Evolutionary conservation across 2,329 filamentous ascomycete genomes (phyloP).

Genomic region (Alternaria sp.): DNA sequence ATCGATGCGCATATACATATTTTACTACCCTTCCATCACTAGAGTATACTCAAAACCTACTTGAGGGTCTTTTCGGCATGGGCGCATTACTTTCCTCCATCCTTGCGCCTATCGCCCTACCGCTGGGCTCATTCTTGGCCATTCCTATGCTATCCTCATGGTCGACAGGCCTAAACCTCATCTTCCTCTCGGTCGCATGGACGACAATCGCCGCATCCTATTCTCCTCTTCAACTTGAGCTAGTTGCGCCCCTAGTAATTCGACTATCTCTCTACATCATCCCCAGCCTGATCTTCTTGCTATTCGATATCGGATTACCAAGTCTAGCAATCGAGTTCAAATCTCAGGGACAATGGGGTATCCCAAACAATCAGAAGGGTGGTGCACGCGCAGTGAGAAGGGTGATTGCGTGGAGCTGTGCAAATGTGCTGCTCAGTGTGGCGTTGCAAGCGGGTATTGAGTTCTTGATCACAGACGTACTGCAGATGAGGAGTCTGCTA

Average conservation of each 20-base stretch:
- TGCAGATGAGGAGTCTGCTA: slow-evolving; percentile 63
- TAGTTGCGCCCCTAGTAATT: slow-evolving; percentile 72
- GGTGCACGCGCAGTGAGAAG: slow-evolving; percentile 53
- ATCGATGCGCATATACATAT: neutral
- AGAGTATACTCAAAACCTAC: neutral
- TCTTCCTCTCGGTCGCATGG: slow-evolving; percentile 94
- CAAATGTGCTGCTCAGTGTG: slow-evolving; percentile 63
- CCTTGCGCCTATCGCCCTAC: slow-evolving; percentile 45
- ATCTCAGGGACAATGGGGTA: slow-evolving; percentile 62
- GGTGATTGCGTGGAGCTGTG: slow-evolving; percentile 60
- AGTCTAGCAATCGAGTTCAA: slow-evolving; percentile 74
- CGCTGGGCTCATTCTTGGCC: slow-evolving; percentile 67
- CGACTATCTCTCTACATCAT: slow-evolving; percentile 74
- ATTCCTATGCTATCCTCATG: slow-evolving; percentile 77
- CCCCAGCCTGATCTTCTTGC: slow-evolving; percentile 74
- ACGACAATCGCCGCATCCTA: slow-evolving; percentile 80
- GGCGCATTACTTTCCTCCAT: slow-evolving; percentile 35
- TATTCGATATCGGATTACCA: slow-evolving; percentile 74
- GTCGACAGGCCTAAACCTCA: slow-evolving; percentile 78
- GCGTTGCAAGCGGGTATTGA: slow-evolving; percentile 64
- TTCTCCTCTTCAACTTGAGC: slow-evolving; percentile 74
- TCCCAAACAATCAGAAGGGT: slow-evolving; percentile 52
- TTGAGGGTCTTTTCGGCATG: slow-evolving; percentile 22
- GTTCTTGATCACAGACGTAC: slow-evolving; percentile 58
- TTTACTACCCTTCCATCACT: neutral